Evolutionary conservation across 1,284 basidiomycete species (phyloP), one percentile per base, ranked within the genome.

Genomic region (Amylostereum areolatum): DNA sequence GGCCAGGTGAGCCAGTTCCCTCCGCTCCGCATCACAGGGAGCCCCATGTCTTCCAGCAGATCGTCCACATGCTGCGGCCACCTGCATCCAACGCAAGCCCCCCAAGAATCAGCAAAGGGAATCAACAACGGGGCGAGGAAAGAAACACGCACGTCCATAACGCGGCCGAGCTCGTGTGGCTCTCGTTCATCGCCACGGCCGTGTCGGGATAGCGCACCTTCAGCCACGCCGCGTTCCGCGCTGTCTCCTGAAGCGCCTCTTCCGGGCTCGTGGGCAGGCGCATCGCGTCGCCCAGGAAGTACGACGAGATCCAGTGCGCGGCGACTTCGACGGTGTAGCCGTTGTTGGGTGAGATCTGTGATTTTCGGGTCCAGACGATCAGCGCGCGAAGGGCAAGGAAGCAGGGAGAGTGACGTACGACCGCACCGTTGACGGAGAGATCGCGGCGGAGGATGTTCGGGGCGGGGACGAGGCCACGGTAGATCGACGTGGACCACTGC

Each of bases 241-340:
- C 72, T 0, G 75, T 66, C 34, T 62, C 58, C 1, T 52, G 59
- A 31, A 70, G 55, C 0, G 79, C 80, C n/a, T 69, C 70, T 37
- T 75, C 73, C 0, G 64, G 56, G 0, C 73, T 69, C 1, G 60
- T 56, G 0, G 80, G 80, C 1, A 82, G 59, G 1, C 61, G 64
- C 65, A 82, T 58, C 40, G 59, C 52, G 53, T 83, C 80, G 0
- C 56, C 60, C 4, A 77, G 71, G 59, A 83, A 82, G 59, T 82
- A 83, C 0, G 80, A 74, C 0, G 81, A 80, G 41, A 82, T 78
- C 79, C 78, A 83, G 57, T 84, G 81, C 0, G 81, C 69, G 1
- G 60, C 63, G 5, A 77, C 72, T 60, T 83, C 81, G 47, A 61
- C 73, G 1, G 69, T 64, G 53, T 82, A 82, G 8, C 78, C 75